Base-by-base conservation (phyloP, 305 asterid species). In the Solanum hybrid region DNA sequence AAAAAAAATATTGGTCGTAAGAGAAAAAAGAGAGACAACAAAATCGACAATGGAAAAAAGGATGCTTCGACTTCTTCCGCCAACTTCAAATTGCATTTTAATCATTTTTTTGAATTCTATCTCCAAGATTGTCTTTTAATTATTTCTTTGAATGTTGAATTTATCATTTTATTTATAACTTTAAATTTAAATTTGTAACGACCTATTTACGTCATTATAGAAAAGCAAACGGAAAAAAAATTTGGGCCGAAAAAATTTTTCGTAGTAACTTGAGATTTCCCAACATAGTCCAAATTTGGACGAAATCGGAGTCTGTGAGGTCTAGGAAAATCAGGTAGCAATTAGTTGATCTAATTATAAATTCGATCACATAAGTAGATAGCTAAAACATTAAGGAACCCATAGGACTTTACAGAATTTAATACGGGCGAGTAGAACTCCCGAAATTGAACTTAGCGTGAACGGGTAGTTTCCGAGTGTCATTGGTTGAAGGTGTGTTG, bases 171-270 rank as follows among this genome's bases (percentile, higher is more conserved):
- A 28, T 71, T 71, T 71, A 26, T 28, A 73, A 73, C 35, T 73
- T 33, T 18, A 76, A 76, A 76, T 37, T 12, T 37, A 80, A 26
- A 22, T 16, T 0, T 51, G 4, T 51, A 51, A 51, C 67, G 67
- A 6, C n/a, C 1, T 51, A 0, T 5, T 51, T 18, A 2, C 8
- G n/a, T 51, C n/a, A 16, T 51, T 51, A 6, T 5, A 51, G n/a
- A 16, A 51, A 51, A 51, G 0, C 0, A 3, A 51, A 6, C 1
- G n/a, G 67, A 51, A 1, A 51, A 51, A 46, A 51, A 51, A 2
- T 51, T 51, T 51, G 22, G 64, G 64, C 4, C n/a, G 9, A 51
- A 16, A 51, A 46, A 14, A 3, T 16, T 51, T 51, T 51, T 51
- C 1, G 9, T 51, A 51, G n/a, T 16, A 51, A 51, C n/a, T 51